Conservation (phyloP, 495 filamentous ascomycete genomes). For the Oleoguttula mirabilis region DNA sequence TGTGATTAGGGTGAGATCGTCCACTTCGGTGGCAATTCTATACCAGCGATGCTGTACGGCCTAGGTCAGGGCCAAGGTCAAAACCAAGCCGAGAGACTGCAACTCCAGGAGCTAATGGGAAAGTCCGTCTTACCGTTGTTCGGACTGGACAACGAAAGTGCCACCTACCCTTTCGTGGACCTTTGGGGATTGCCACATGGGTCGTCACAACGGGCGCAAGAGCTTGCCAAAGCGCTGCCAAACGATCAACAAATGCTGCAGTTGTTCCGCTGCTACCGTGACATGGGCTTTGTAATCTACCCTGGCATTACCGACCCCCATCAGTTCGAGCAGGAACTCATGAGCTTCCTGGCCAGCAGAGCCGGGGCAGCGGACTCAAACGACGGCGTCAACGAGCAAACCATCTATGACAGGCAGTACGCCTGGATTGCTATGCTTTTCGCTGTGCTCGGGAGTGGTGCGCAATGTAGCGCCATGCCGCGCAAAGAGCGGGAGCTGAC, state of each 20-base stretch:
- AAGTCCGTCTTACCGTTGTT: conserved; percentile 70
- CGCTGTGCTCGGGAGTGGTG: conserved; percentile 65
- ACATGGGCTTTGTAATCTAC: conserved; percentile 68
- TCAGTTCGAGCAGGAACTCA: conserved; percentile 51
- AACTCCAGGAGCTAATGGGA: conserved; percentile 44
- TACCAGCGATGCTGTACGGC: conserved; percentile 52
- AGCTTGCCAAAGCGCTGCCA: conserved; percentile 60
- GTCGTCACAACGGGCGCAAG: conserved; percentile 56
- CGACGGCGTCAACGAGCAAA: conserved; percentile 33
- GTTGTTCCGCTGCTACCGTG: conserved; percentile 61
- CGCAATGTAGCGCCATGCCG: conserved; percentile 64
- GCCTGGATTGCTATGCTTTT: conserved; percentile 61
- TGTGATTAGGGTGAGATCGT: conserved; percentile 32
- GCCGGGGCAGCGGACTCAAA: conserved; percentile 38
- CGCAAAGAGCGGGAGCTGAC: conserved; percentile 45
- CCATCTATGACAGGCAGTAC: conserved; percentile 46
- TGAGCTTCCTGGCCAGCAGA: conserved; percentile 55
- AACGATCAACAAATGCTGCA: conserved; percentile 51
- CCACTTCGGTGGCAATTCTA: conserved; percentile 47
- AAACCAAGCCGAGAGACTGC: conserved; percentile 38
- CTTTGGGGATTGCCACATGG: conserved; percentile 50
- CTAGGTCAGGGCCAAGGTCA: conserved; percentile 39
- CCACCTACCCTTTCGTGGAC: conserved; percentile 67
- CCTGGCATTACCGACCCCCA: conserved; percentile 62
- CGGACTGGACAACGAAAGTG: conserved; percentile 67